These are phyloP conservation scores for Chlamydomonas applanata DNA, from an alignment of 139 green algal genomes.

Conservation along the genomic window DNA sequence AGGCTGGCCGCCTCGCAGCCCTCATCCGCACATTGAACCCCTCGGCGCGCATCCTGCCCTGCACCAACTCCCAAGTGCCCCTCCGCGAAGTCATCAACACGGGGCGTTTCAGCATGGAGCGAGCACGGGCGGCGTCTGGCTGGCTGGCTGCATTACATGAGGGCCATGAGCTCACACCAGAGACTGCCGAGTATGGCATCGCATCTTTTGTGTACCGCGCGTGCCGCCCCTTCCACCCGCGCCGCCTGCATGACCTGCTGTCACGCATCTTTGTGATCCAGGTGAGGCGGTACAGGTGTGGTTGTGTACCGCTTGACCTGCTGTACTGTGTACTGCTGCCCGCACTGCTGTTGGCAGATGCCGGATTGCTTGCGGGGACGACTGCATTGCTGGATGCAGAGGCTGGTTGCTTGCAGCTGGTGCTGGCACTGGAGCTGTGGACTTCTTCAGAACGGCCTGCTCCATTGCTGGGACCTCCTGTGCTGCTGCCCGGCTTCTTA, in stretches of 20 bases:
- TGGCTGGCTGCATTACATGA: conserved; percentile 57
- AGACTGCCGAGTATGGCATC: conserved; percentile 72
- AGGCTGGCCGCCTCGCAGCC: conserved; percentile 11
- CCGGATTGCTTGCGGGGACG: too few species aligned
- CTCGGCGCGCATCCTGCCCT: conserved; percentile 44
- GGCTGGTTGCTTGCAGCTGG: too few species aligned
- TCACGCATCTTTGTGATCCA: conserved; percentile 49
- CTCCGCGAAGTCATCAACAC: conserved; percentile 39
- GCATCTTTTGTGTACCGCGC: conserved; percentile 68
- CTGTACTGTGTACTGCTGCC: too few species aligned
- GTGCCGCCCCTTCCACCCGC: conserved; percentile 73
- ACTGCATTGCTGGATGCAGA: too few species aligned
- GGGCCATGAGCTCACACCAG: conserved; percentile 33
- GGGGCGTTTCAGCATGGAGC: conserved; percentile 62
- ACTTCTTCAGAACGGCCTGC: too few species aligned
- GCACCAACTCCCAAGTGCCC: conserved; percentile 22
- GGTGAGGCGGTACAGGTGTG: too few species aligned
- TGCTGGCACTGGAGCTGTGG: too few species aligned
- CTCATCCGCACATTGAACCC: conserved; percentile 60
- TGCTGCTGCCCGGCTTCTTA: too few species aligned
- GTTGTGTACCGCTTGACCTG: too few species aligned
- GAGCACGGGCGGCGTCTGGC: conserved; percentile 51
- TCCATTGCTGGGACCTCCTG: too few species aligned
- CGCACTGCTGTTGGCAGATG: too few species aligned
- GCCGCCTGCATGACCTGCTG: conserved; percentile 56